Conservation (phyloP, 2,329 filamentous ascomycete species). For the Ophiostoma perfectum region DNA sequence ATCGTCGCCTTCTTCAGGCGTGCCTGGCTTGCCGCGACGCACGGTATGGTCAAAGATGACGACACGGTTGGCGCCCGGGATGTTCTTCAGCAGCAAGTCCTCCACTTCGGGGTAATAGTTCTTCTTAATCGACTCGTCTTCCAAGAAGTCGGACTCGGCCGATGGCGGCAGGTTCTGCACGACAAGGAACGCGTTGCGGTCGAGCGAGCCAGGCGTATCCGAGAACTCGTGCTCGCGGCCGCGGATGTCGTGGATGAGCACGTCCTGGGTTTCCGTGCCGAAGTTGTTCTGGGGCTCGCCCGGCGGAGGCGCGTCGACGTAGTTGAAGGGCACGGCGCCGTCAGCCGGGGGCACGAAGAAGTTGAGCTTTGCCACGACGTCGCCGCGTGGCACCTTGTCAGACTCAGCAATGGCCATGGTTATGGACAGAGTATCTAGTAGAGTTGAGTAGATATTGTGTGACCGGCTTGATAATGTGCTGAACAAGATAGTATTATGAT, state of each 20-base stretch:
- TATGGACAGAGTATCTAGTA: not conserved
- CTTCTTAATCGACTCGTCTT: conserved; percentile 62
- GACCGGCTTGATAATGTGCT: too few species aligned
- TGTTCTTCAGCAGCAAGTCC: conserved; percentile 58
- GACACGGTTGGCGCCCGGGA: conserved; percentile 62
- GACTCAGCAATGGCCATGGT: not conserved
- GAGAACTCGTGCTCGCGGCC: conserved; percentile 50
- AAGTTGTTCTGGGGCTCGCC: conserved; percentile 64
- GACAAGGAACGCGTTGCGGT: conserved; percentile 60
- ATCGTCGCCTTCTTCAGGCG: conserved; percentile 24
- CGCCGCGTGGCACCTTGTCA: conserved; percentile 47
- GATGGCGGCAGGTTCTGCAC: conserved; percentile 53
- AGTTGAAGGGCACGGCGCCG: conserved; percentile 57
- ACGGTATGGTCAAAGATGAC: conserved; percentile 86
- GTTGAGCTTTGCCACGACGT: conserved; percentile 56
- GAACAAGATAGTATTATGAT: too few species aligned
- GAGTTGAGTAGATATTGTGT: not conserved
- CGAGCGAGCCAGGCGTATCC: conserved; percentile 28
- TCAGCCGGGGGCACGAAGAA: conserved; percentile 61
- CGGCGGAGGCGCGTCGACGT: conserved; percentile 58
- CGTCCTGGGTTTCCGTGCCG: conserved; percentile 42
- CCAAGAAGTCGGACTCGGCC: conserved; percentile 55
- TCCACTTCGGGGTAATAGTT: conserved; percentile 86
- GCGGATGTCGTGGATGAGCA: conserved; percentile 67
- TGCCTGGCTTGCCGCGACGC: conserved; percentile 58